Evolutionary conservation across 345 rosid species (phyloP).

Genomic region (Citrus trifoliata): DNA sequence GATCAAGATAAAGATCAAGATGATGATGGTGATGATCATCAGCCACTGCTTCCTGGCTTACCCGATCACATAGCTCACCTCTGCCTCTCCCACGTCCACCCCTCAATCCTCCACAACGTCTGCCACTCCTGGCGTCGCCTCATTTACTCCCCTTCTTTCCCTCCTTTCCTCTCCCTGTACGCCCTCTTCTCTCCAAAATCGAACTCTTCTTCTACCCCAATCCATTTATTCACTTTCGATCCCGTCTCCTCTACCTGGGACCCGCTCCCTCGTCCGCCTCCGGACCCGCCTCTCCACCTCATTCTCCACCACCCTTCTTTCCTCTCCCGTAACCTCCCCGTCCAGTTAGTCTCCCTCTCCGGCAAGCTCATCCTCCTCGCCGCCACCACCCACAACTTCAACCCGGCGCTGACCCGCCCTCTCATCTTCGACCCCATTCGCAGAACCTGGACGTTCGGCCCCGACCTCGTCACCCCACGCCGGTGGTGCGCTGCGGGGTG

Average conservation of each 20-base stretch:
- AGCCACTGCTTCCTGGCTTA: constrained; percentile 44
- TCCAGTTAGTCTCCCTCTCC: constrained; percentile 41
- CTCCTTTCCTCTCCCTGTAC: constrained; percentile 48
- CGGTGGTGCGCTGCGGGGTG: constrained; percentile 57
- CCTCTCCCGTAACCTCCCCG: constrained; percentile 39
- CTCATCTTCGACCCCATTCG: constrained; percentile 40
- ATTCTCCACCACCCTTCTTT: constrained; percentile 47
- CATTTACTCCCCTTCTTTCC: constrained; percentile 44
- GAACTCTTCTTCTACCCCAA: constrained; percentile 15
- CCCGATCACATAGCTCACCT: constrained; percentile 45
- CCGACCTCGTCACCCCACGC: constrained; percentile 36
- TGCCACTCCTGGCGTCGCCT: constrained; percentile 56
- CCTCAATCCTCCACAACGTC: constrained; percentile 40
- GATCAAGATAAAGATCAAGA: neutral
- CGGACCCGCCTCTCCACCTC: constrained; percentile 36
- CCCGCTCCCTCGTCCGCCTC: constrained; percentile 38
- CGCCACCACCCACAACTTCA: constrained; percentile 36
- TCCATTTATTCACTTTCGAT: constrained; percentile 38
- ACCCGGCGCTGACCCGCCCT: constrained; percentile 41
- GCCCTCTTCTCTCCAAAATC: constrained; percentile 31
- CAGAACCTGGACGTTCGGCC: constrained; percentile 36
- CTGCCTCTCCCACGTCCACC: constrained; percentile 40
- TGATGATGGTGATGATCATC: neutral
- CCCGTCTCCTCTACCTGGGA: constrained; percentile 40
- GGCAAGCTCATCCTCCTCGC: constrained; percentile 40